These are phyloP conservation scores for Boletus reticulatus DNA, from an alignment of 768 basidiomycete species.

Conservation along the genomic window DNA sequence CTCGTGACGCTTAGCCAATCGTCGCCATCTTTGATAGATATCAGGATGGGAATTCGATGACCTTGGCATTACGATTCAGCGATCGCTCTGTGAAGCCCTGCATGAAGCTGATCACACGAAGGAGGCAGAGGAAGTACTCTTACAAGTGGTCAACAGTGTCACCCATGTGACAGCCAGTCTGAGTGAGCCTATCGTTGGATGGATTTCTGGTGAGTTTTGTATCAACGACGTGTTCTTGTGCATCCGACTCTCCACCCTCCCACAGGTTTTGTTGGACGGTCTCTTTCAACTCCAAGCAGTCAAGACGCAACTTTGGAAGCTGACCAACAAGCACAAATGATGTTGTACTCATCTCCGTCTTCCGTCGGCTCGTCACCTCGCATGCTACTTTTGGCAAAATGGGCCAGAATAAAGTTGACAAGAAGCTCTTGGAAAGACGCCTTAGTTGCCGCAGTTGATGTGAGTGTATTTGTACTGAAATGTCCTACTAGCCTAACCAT, in stretches of 20 bases:
- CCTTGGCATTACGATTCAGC: too few species aligned
- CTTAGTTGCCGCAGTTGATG: neutral
- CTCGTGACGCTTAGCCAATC: too few species aligned
- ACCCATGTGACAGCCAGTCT: too few species aligned
- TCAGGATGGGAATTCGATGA: too few species aligned
- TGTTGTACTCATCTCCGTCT: too few species aligned
- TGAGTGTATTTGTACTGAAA: neutral
- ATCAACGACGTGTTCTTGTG: too few species aligned
- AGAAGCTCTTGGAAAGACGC: neutral
- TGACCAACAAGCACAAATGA: too few species aligned
- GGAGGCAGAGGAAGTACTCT: neutral
- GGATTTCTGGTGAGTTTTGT: neutral
- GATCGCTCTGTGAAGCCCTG: neutral
- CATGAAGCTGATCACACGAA: neutral
- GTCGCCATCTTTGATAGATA: too few species aligned
- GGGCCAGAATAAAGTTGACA: neutral
- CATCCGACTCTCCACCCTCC: neutral
- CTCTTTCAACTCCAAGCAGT: neutral
- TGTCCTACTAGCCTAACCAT: neutral
- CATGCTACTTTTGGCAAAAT: neutral
- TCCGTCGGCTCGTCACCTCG: too few species aligned
- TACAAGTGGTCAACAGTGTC: neutral
- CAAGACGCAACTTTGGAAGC: too few species aligned
- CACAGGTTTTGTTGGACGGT: neutral
- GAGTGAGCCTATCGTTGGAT: neutral